A percentile compares a stretch with the other conserved stretches of the same genome.
These are phyloP conservation scores for Dictyostelium capitatum DNA, from an alignment of 78 protist species.

Conservation along the genomic window DNA sequence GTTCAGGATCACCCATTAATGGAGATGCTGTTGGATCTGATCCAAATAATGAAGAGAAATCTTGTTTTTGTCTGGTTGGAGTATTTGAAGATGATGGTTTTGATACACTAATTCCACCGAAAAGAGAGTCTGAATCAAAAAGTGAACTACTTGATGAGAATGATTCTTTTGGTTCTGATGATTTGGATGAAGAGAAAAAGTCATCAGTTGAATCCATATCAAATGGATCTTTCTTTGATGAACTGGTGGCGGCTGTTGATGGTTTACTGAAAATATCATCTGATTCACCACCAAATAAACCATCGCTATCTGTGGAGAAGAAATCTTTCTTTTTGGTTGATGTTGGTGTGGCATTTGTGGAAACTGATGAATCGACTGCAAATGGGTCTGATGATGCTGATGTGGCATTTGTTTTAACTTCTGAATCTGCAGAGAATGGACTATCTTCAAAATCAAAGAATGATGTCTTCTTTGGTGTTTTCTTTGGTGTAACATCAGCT, in stretches of 20 bases:
- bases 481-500: slow-evolving; percentile 18
- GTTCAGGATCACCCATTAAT: not conserved
- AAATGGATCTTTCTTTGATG: not conserved
- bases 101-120: slow-evolving; percentile 44
- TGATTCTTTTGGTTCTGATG: not conserved
- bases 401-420: not conserved
- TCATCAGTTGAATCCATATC: slow-evolving; percentile 8
- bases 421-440: slow-evolving; percentile 17
- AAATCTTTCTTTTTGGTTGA: slow-evolving; percentile 52
- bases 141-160: not conserved
- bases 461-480: slow-evolving; percentile 67
- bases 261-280: slow-evolving; percentile 4
- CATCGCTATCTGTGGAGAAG: slow-evolving; percentile 36
- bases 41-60: slow-evolving; percentile 66
- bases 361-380: not conserved
- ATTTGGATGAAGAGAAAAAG: not conserved
- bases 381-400: slow-evolving; percentile 15
- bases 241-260: not conserved
- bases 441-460: slow-evolving; percentile 74
- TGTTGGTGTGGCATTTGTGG: not conserved
- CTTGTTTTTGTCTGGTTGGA: slow-evolving; percentile 48
- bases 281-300: slow-evolving; percentile 10
- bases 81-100: not conserved
- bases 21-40: slow-evolving; percentile 52
- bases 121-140: slow-evolving; percentile 70